A percentile compares a stretch with the other conserved stretches of the same genome.
Conservation (phyloP, 306 rosid species). For the Cicer bijugum region DNA sequence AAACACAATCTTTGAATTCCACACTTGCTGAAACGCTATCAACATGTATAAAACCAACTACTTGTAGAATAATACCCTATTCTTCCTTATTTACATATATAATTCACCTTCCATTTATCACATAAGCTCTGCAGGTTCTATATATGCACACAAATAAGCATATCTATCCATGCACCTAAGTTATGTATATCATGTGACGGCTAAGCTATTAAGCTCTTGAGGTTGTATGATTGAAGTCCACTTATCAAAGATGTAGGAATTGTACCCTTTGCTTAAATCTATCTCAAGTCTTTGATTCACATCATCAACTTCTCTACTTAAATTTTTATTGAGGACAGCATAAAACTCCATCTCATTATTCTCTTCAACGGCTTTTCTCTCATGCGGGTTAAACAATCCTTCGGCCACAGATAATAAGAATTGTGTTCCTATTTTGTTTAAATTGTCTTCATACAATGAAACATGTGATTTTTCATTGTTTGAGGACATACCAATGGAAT, state of each 20-base stretch:
- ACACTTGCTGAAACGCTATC: too few relatives aligned
- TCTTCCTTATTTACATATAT: neutral
- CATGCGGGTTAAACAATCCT: conserved; percentile 47
- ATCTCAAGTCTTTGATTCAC: conserved; percentile 35
- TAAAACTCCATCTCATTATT: conserved; percentile 28
- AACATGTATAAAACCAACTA: conserved; percentile 4
- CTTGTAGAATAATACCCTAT: neutral
- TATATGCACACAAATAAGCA: conserved; percentile 26
- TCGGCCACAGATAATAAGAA: conserved; percentile 44
- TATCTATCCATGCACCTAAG: conserved; percentile 6
- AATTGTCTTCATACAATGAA: conserved; percentile 41
- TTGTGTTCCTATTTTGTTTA: conserved; percentile 32
- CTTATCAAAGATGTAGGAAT: conserved; percentile 46
- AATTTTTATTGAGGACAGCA: conserved; percentile 44
- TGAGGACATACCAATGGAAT: conserved; percentile 47
- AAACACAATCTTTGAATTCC: too few relatives aligned
- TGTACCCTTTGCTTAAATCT: conserved; percentile 40
- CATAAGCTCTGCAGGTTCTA: conserved; percentile 33
- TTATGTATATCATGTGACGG: conserved; percentile 41
- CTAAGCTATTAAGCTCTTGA: conserved; percentile 53
- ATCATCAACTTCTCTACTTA: conserved; percentile 39
- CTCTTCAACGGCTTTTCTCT: conserved; percentile 52
- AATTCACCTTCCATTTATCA: conserved; percentile 20
- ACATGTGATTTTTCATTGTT: conserved; percentile 41
- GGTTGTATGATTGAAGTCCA: conserved; percentile 53